phyloP scores from a whole-genome alignment of 352 stramenopile genomes.

The Globisporangium apiculatum region DNA sequence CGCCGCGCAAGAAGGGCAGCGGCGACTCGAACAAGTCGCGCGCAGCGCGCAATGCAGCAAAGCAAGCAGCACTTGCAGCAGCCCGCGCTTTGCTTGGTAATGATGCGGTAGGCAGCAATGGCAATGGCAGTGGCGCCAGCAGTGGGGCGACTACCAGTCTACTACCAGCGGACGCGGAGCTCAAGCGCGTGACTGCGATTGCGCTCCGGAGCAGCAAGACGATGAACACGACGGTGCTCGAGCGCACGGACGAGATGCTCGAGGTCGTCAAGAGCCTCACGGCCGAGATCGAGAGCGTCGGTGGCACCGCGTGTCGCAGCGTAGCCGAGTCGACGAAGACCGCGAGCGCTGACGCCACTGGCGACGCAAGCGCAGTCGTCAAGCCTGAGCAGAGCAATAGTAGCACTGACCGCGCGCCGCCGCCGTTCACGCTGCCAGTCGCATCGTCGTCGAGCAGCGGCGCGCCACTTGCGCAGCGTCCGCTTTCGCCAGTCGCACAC shows the following conservation, averaged over 20 bases:
- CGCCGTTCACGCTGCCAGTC: slow-evolving; percentile 35
- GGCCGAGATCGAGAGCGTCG: slow-evolving; percentile 37
- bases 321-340: not conserved
- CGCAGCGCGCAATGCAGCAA: slow-evolving; percentile 9
- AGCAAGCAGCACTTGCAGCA: slow-evolving; percentile 10
- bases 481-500: slow-evolving; percentile 19
- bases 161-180: slow-evolving; percentile 25
- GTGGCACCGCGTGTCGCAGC: slow-evolving; percentile 21
- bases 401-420: slow-evolving; percentile 5
- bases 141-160: too few species aligned
- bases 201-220: slow-evolving; percentile 59
- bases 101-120: slow-evolving; percentile 7
- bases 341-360: not conserved
- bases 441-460: slow-evolving; percentile 9
- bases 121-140: slow-evolving; percentile 7
- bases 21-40: slow-evolving; percentile 21
- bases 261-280: slow-evolving; percentile 44
- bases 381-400: not conserved
- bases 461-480: slow-evolving; percentile 11
- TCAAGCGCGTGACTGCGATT: slow-evolving; percentile 66
- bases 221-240: slow-evolving; percentile 68
- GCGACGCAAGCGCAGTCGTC: not conserved
- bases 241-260: slow-evolving; percentile 74
- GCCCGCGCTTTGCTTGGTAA: not conserved
- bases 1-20: slow-evolving; percentile 30